Percentiles rank a stretch among this genome's conserved stretches.
Conservation (phyloP, 192 early-diverging fungal species). For the Jimgerdemannia lactiflua region DNA sequence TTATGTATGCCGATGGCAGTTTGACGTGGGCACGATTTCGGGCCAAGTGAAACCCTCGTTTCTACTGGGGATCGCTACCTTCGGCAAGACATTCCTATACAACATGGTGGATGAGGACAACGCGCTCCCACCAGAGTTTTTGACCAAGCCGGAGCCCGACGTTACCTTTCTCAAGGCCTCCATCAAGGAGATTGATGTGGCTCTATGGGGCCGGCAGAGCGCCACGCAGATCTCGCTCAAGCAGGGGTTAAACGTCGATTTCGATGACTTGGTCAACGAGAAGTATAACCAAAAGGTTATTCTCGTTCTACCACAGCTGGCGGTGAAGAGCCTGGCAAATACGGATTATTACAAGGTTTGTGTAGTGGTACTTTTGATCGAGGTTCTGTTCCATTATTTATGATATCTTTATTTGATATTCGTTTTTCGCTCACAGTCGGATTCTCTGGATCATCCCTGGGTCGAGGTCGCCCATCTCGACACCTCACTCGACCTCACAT, state of each 20-base stretch:
- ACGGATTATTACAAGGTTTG: slow-evolving; percentile 6
- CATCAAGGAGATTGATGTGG: slow-evolving; percentile 55
- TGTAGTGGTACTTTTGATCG: not conserved
- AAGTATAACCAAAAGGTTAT: slow-evolving; percentile 51
- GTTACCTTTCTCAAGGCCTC: slow-evolving; percentile 58
- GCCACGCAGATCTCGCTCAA: slow-evolving; percentile 47
- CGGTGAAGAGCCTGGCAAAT: slow-evolving; percentile 49
- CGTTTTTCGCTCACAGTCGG: not conserved
- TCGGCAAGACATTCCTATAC: slow-evolving; percentile 58
- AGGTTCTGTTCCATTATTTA: not conserved
- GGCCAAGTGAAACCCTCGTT: slow-evolving; percentile 67
- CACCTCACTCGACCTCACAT: slow-evolving; percentile 52
- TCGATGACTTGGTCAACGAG: slow-evolving; percentile 60
- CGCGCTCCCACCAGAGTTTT: slow-evolving; percentile 46
- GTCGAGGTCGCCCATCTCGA: slow-evolving; percentile 64
- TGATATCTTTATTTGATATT: not conserved
- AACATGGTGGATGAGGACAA: slow-evolving; percentile 69
- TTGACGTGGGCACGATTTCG: slow-evolving; percentile 56
- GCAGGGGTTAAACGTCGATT: slow-evolving; percentile 60
- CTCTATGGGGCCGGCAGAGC: slow-evolving; percentile 51
- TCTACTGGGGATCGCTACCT: slow-evolving; percentile 44
- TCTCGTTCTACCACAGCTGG: slow-evolving; percentile 55
- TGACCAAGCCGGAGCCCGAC: slow-evolving; percentile 39
- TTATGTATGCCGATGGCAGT: slow-evolving; percentile 69
- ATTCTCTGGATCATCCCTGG: slow-evolving; percentile 39